Evolutionary conservation across 176 grass and related monocot species (phyloP), one percentile per base, ranked within the genome.

Genomic region (Carex parvula): DNA sequence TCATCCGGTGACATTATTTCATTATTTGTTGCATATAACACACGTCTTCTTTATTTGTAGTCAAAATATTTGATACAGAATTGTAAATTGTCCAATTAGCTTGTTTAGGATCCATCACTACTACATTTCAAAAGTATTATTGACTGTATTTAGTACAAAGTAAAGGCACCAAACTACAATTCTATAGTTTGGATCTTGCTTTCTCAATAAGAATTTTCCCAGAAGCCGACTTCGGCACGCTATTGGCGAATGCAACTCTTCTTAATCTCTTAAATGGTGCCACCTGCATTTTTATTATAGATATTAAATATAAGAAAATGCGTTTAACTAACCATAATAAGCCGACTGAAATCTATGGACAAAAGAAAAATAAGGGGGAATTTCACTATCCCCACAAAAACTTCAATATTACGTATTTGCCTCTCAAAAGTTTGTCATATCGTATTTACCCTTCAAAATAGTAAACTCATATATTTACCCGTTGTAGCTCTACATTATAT

Each of bases 141-240:
- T 59, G 1, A 58, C 5, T 61, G 59, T 22, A 9, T 22, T 8
- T 8, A 46, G 16, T 16, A 58, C 56, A 7, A 59, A 14, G 61
- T 33, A 68, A 26, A 7, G 32, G 22, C 69, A 48, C 9, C 17
- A 46, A 48, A 48, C 11, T 48, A 3, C 11, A 20, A 41, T 39
- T n/a, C 83, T 94, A 98, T 48, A 95, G 12, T 42, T 92, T 95
- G 20, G 96, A 90, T 84, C 96, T 98, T 62, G 84, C 89, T 86
- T 98, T 50, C 8, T 87, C 86, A 15, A 98, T 93, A 30, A 98
- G 65, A 12, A 98, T 93, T 89, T 98, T 95, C 26, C 92, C 95
- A 6, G 95, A 18, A 62, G 79, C 88, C 53, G 95, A 95, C 75
- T 93, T 95, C 11, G 95, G 95, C 56, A 98, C 91, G 15, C 86